Evolutionary conservation across 371 early-diverging fungal species (phyloP), one percentile per base, ranked within the genome.

Genomic region (Mucor lusitanicus): DNA sequence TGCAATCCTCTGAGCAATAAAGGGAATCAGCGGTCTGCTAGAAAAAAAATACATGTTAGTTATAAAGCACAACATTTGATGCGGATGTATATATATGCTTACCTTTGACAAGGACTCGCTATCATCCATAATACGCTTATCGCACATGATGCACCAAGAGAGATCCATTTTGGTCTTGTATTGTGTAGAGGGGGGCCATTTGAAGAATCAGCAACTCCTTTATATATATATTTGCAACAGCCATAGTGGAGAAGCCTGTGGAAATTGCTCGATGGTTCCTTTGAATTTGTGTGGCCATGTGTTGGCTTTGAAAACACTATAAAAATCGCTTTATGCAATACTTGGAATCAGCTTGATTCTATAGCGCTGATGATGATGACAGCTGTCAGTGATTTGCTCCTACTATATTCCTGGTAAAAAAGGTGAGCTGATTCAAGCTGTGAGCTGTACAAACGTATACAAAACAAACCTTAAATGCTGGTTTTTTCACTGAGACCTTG

Each of bases 101-200:
- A 60, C 60, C 60, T 44, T 44, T 60, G 30, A 42, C 25, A 42
- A 44, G 23, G n/a, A 17, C 0, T 44, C 44, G 11, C 44, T 30
- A 44, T 60, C 37, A 37, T 58, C 60, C n/a, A 19, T 15, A 48
- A 61, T 61, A 46, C 61, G 61, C 9, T 32, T 61, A 71, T 56
- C 77, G 75, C 67, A 71, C 70, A 37, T 75, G 73, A 32, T 75
- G 71, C 59, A 75, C 72, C 35, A 69, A 66, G 60, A 71, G 67
- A 40, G 70, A 80, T 68, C 55, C 71, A 67, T 71, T 32, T 25
- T 67, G 27, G 15, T 9, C 1, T n/a, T 59, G 6, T 37, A 21
- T 8, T 23, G 37, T 21, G 8, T 11, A 40, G 2, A 30, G 2
- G 30, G 9, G n/a, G 17, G 19, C 9, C 7, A 40, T 42, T 13